Base-by-base conservation (phyloP, 371 early-diverging fungal species). In the Blakeslea trispora region DNA sequence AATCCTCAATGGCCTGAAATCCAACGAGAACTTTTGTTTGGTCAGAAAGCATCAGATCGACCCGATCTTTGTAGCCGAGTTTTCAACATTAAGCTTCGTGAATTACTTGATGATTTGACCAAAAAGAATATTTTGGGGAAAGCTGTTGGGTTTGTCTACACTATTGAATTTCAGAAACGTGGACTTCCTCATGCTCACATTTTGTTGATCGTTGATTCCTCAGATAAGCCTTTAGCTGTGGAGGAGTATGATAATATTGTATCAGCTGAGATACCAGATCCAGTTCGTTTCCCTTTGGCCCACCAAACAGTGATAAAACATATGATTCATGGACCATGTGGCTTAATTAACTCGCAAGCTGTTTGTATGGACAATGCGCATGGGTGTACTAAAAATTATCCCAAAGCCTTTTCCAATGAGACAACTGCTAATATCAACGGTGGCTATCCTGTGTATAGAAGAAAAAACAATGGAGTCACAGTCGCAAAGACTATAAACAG, bases 321-420 rank as follows among this genome's bases (percentile, higher is more conserved):
- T 1, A 74, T 78, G 71, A 51, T 74, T 13, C 74, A 75, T 64
- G 70, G 67, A 1, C 70, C 69, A 19, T 74, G 71, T 55, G 69
- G 73, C 1, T 18, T 1, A 0, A n/a, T 34, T 3, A 52, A 62
- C 22, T 61, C 45, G 1, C 55, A 42, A 17, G 35, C 66, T 2
- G 64, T 61, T 5, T 78, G 71, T 49, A 71, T 74, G 71, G 49
- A 49, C 2, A 41, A 18, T 45, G 64, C 28, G 62, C 48, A 0
- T 31, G 28, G 18, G 71, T 72, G 34, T 44, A 52, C 9, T 69
- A 78, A 43, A n/a, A 24, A 42, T 0, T 78, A 55, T 52, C 69
- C 74, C 1, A 45, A 56, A 8, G n/a, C 40, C 5, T 66, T 69
- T 48, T 0, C 4, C 0, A 43, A 55, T 1, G 55, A 55, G 37